Conservation (phyloP, 495 filamentous ascomycete species). For the Xeromyces bisporus region DNA sequence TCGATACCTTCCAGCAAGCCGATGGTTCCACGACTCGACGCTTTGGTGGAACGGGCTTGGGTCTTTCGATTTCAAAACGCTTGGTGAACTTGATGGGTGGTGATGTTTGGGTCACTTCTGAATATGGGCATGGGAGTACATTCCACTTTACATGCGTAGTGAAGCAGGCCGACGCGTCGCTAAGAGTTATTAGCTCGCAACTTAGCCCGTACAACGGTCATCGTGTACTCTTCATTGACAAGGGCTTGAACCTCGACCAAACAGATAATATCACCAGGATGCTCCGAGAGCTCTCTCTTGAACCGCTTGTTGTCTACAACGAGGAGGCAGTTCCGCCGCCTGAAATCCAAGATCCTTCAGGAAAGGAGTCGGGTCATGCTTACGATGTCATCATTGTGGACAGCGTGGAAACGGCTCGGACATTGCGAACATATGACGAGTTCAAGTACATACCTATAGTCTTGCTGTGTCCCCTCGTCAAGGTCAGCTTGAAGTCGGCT, state of each 20-base stretch:
- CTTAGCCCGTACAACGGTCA: constrained; percentile 76
- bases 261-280: constrained; percentile 62
- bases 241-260: constrained; percentile 58
- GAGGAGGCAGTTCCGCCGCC: constrained; percentile 40
- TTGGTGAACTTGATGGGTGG: constrained; percentile 96
- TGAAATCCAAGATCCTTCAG: constrained; percentile 38
- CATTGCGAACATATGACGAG: constrained; percentile 71
- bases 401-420: constrained; percentile 74
- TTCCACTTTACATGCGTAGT: constrained; percentile 97
- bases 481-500: constrained; percentile 85
- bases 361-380: constrained; percentile 42
- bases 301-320: constrained; percentile 65
- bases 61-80: constrained; percentile 89
- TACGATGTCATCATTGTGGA: constrained; percentile 98
- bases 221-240: constrained; percentile 91
- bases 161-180: constrained; percentile 66
- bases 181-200: constrained; percentile 65
- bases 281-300: constrained; percentile 61
- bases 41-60: constrained; percentile 92
- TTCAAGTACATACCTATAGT: constrained; percentile 98
- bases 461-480: constrained; percentile 75
- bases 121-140: constrained; percentile 81
- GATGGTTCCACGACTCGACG: constrained; percentile 94
- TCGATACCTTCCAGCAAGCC: constrained; percentile 98
- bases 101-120: constrained; percentile 90